phyloP scores from a whole-genome alignment of 2,329 filamentous ascomycete species.

The Colletotrichum brevisporum region DNA sequence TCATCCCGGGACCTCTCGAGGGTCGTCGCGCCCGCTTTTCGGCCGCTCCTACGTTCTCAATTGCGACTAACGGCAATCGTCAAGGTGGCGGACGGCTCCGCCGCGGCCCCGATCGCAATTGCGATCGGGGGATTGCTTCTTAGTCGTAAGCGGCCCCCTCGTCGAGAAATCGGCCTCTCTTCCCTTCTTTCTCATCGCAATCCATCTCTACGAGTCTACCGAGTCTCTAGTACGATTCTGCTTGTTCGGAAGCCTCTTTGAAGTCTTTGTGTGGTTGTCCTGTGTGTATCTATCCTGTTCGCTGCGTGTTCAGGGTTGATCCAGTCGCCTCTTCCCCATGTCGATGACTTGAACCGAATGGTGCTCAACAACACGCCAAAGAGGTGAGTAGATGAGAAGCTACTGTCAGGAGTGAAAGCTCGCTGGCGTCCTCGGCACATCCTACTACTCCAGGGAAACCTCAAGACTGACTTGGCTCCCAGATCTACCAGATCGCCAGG shows the following conservation, averaged over 20 bases:
- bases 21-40: background rate
- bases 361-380: constrained; percentile 41
- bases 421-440: background rate
- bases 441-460: background rate
- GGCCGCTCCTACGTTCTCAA: constrained; percentile 20
- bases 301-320: constrained; percentile 23
- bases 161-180: constrained; percentile 24
- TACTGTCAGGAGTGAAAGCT: constrained; percentile 24
- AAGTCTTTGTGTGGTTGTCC: constrained; percentile 5
- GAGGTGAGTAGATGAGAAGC: constrained; percentile 25
- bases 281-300: constrained; percentile 14
- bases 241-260: background rate
- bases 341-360: constrained; percentile 41
- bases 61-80: constrained; percentile 34
- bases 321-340: constrained; percentile 33
- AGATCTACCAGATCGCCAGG: constrained; percentile 41
- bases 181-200: constrained; percentile 32
- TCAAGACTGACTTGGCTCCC: background rate
- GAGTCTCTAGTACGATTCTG: background rate
- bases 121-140: constrained; percentile 41
- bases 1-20: background rate
- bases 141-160: constrained; percentile 40
- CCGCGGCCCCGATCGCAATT: constrained; percentile 40
- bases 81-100: constrained; percentile 34
- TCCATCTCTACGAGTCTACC: background rate